phyloP scores from a whole-genome alignment of 148 eudicot species.

The Fallopia convolvulus region DNA sequence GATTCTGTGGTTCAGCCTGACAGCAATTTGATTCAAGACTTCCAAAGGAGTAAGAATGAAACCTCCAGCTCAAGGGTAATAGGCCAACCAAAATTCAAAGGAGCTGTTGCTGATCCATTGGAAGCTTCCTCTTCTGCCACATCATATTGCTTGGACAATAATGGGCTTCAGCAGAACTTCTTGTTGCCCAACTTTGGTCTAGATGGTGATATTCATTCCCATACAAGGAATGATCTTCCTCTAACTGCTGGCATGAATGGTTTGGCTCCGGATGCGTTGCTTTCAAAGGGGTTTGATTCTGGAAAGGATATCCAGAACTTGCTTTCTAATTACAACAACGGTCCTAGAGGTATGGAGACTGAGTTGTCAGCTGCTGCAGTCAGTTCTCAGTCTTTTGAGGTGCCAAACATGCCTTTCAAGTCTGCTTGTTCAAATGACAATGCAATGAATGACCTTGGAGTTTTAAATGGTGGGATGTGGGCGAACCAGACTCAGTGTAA shows the following conservation, averaged over 20 bases:
- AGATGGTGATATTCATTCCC: slow-evolving; percentile 81
- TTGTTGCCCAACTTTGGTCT: slow-evolving; percentile 46
- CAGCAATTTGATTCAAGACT: slow-evolving; percentile 38
- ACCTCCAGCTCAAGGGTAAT: slow-evolving; percentile 36
- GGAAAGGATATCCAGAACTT: slow-evolving; percentile 78
- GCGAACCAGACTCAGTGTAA: slow-evolving; percentile 70
- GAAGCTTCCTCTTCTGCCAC: slow-evolving; percentile 79
- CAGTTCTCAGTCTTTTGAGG: slow-evolving; percentile 71
- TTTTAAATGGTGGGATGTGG: slow-evolving; percentile 66
- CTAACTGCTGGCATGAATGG: slow-evolving; percentile 41
- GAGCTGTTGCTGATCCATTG: slow-evolving; percentile 42
- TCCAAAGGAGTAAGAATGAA: slow-evolving; percentile 52
- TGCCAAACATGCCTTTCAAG: slow-evolving; percentile 66
- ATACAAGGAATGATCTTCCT: slow-evolving; percentile 51
- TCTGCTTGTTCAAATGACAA: slow-evolving; percentile 72
- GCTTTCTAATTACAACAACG: slow-evolving; percentile 57
- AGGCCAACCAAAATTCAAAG: slow-evolving; percentile 56
- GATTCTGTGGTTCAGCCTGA: slow-evolving; percentile 44
- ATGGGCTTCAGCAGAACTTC: slow-evolving; percentile 62
- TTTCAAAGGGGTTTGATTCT: slow-evolving; percentile 88
- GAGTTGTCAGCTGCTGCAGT: slow-evolving; percentile 77
- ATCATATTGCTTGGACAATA: slow-evolving; percentile 72
- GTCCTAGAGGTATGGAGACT: slow-evolving; percentile 63
- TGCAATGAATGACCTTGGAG: slow-evolving; percentile 51
- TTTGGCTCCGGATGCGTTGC: slow-evolving; percentile 79